Evolutionary conservation across 1,284 basidiomycete species (phyloP).

Genomic region (Marasmius tenuissimus): DNA sequence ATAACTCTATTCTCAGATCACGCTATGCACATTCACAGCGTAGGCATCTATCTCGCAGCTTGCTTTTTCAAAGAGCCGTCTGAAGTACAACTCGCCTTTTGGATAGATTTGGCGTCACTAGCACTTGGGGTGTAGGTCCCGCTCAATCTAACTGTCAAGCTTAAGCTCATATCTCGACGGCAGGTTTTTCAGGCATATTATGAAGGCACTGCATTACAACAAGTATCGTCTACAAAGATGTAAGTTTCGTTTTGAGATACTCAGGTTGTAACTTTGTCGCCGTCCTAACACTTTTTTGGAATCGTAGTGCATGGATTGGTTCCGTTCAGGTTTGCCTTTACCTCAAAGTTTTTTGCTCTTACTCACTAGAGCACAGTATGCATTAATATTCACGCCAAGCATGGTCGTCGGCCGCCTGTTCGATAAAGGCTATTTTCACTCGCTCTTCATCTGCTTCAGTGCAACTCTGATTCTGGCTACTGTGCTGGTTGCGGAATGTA

Average conservation of each 20-base stretch:
- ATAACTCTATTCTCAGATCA: neutral
- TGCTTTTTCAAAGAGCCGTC: neutral
- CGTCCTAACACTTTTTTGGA: neutral
- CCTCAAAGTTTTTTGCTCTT: neutral
- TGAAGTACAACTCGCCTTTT: neutral
- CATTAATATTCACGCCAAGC: conserved; percentile 43
- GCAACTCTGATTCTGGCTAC: conserved; percentile 46
- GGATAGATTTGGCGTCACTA: neutral
- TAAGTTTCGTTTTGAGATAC: conserved; percentile 28
- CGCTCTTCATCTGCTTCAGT: conserved; percentile 44
- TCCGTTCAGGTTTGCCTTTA: conserved; percentile 53
- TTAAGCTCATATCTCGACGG: neutral
- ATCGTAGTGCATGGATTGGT: conserved; percentile 70
- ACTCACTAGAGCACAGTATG: conserved; percentile 22
- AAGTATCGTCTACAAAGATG: conserved; percentile 54
- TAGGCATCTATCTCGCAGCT: neutral
- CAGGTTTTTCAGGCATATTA: conserved; percentile 50
- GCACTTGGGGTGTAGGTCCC: conserved; percentile 6
- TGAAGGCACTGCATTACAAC: conserved; percentile 37
- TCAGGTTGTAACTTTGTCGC: conserved; percentile 6
- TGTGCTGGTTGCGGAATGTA: conserved; percentile 57
- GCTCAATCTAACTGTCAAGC: too few species aligned
- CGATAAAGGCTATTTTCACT: conserved; percentile 56
- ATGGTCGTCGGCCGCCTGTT: conserved; percentile 54
- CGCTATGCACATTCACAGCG: neutral